Evolutionary conservation across 768 basidiomycete genomes (phyloP), one percentile per base, ranked within the genome.

Genomic region (Phylloporus sp.): DNA sequence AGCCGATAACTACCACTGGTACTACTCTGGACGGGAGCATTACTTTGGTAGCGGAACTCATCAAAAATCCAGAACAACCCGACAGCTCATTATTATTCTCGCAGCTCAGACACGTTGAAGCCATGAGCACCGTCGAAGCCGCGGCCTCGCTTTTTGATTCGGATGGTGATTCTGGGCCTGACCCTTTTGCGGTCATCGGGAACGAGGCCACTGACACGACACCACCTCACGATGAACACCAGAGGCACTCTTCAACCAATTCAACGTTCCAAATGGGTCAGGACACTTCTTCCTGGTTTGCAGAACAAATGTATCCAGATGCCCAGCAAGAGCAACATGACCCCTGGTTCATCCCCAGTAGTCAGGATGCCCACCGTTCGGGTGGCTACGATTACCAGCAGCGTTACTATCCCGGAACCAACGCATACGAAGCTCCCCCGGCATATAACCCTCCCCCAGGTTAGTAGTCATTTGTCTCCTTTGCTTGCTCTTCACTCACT

Each of bases 91-190:
- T n/a, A n/a, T n/a, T n/a, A n/a, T n/a, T 21, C 46, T 50, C 37
- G 37, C 44, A 53, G 41, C 29, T 37, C 39, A 36, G 44, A 60
- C 64, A 68, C 64, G 65, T 55, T 68, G 62, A 53, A 65, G 57
- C 59, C 59, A 84, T 85, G 83, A 77, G 71, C 63, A 71, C 74
- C 55, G 79, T 84, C 46, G 86, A 88, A 71, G 81, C 85, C 55
- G 89, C 89, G 28, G 84, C 87, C 42, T 82, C 85, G 47, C 82
- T 91, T 37, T 91, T 91, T 72, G 85, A 81, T 51, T 68, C 77
- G 42, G 78, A 78, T 26, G 55, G 53, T 29, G 84, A 87, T 60
- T 59, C 78, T 41, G 69, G 69, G 15, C 71, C 76, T 26, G 84
- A 86, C 68, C 78, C 78, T 42, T 86, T 86, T 69, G 77, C 82